Evolutionary conservation across 305 asterid genomes (phyloP), one percentile per base, ranked within the genome.

Genomic region (Fraxinus velutina): DNA sequence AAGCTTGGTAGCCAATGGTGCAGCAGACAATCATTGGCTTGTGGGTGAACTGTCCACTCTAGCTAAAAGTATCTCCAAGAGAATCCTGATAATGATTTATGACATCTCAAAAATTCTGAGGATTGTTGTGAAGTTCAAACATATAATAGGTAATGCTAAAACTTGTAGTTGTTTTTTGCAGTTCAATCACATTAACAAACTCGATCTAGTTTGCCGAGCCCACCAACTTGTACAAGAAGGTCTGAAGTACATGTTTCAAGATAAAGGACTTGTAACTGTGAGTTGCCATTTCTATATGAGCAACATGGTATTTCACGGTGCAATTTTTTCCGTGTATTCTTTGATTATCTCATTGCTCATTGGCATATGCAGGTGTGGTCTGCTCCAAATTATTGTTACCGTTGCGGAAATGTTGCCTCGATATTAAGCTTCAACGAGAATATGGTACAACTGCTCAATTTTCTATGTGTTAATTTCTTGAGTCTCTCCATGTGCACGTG

Each of bases 171-270:
- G 13, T 29, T 22, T 88, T 82, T 79, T 81, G 91, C 93, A 96
- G 99, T 96, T 93, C 93, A 96, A 96, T 83, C 98, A 94, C 81
- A 92, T 96, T 73, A 96, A 94, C 93, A 92, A 94, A 87, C 97
- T 96, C 50, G 98, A 96, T 76, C 89, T 96, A 57, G 97, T 96
- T 77, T 96, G 99, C 62, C 98, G 99, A 62, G 99, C 99, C 79
- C 99, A 96, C 91, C 99, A 96, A 86, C 97, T 96, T 85, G 99
- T 96, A 80, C 99, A 96, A 88, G 99, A 96, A 92, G 99, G 98
- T 77, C 89, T 96, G 13, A 96, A 96, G 88, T 96, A 94, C 84
- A 96, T 96, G 99, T 96, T 96, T 90, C 99, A 91, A 87, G 99
- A 96, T 82, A 96, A 96, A 90, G 99, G 98, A 80, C 97, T 94